A percentile compares a stretch with the other conserved stretches of the same genome.
These are phyloP conservation scores for Quercus agrifolia DNA, from an alignment of 306 rosid genomes.

Conservation along the genomic window DNA sequence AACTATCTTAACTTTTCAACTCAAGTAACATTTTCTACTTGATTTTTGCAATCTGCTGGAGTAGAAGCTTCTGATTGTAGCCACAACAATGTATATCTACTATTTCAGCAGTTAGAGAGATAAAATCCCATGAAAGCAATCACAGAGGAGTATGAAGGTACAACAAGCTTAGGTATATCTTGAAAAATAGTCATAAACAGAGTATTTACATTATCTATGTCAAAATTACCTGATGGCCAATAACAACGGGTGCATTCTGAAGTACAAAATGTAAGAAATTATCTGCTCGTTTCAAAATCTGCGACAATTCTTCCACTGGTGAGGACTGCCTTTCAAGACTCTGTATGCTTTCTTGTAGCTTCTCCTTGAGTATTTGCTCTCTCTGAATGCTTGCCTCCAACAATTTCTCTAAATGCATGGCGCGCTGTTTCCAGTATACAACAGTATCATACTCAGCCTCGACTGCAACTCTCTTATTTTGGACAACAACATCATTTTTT, in stretches of 20 bases:
- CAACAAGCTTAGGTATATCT: not conserved
- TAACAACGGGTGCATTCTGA: constrained; percentile 96
- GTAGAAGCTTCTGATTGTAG: not conserved
- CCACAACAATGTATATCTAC: not conserved
- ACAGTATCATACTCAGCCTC: constrained; percentile 77
- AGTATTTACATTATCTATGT: not conserved
- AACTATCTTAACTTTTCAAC: not conserved
- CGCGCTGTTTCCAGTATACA: constrained; percentile 79
- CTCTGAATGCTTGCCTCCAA: constrained; percentile 69
- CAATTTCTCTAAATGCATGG: constrained; percentile 56
- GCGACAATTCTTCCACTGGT: constrained; percentile 87
- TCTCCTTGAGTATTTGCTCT: constrained; percentile 65
- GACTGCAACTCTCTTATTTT: constrained; percentile 64
- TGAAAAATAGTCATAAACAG: not conserved
- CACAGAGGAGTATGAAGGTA: not conserved
- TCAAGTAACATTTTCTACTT: not conserved
- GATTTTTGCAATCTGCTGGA: not conserved
- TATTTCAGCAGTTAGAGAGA: not conserved
- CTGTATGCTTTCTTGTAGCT: constrained; percentile 69
- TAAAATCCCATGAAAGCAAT: not conserved
- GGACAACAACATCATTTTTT: constrained; percentile 61
- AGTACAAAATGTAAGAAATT: constrained; percentile 91
- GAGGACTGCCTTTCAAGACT: constrained; percentile 72
- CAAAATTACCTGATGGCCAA: constrained; percentile 88
- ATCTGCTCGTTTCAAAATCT: constrained; percentile 83